Conservation (phyloP, 192 early-diverging fungal genomes). For the Podochytrium sp. region DNA sequence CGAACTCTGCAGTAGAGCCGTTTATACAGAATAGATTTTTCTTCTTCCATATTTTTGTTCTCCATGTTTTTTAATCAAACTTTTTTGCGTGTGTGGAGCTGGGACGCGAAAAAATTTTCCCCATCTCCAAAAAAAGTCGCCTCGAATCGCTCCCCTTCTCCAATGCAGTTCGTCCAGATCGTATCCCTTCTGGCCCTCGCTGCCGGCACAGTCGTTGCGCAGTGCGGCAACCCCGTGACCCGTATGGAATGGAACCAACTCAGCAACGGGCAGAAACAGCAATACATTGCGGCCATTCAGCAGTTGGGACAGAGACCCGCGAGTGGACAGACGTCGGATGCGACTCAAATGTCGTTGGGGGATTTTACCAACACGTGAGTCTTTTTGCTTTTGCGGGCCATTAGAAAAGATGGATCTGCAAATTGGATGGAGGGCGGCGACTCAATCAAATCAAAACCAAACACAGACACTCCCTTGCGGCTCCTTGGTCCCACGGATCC, state of each 20-base stretch:
- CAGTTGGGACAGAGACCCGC: not conserved
- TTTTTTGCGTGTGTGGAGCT: no score
- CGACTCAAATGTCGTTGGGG: not conserved
- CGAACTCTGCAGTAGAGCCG: not conserved
- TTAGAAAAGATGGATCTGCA: no score
- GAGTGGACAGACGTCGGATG: not conserved
- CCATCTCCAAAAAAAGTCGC: no score
- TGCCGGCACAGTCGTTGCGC: not conserved
- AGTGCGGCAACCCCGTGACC: not conserved
- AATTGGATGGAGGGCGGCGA: no score
- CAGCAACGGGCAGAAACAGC: not conserved
- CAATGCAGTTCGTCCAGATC: not conserved
- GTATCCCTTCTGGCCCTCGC: not conserved
- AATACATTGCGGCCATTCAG: not conserved
- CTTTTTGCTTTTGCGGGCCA: not conserved
- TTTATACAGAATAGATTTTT: not conserved
- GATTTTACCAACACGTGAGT: conserved; percentile 18
- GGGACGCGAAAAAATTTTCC: no score
- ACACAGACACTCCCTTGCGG: not conserved
- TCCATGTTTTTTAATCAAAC: no score
- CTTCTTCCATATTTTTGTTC: no score
- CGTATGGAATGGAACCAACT: conserved; percentile 9
- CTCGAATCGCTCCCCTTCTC: not conserved
- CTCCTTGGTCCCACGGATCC: conserved; percentile 7
- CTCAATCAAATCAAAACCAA: not conserved